Conservation (phyloP, 352 stramenopile species). For the Globisporangium acanthophoron region DNA sequence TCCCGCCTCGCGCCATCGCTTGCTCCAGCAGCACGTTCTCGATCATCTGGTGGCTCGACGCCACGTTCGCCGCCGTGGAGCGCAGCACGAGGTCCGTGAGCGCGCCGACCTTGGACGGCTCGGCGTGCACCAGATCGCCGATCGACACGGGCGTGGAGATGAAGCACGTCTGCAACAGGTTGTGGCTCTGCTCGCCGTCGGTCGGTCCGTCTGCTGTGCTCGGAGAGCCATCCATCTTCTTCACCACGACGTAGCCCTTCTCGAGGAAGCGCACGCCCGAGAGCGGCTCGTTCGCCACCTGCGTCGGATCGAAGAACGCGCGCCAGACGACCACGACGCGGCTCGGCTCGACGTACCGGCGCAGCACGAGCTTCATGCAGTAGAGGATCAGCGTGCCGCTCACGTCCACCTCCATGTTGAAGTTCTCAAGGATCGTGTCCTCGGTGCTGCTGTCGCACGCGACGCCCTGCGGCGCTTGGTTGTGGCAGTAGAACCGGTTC, state of each 20-base stretch:
- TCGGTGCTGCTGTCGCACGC: slow-evolving; percentile 16
- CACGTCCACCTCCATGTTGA: slow-evolving; percentile 48
- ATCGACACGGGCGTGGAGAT: slow-evolving; percentile 30
- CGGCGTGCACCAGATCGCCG: slow-evolving; percentile 1
- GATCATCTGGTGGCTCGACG: slow-evolving; percentile 42
- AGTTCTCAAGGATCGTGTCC: slow-evolving; percentile 57
- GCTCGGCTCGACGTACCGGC: slow-evolving; percentile 50
- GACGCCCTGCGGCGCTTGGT: slow-evolving; percentile 5
- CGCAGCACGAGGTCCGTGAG: slow-evolving; percentile 34
- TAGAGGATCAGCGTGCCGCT: slow-evolving; percentile 45
- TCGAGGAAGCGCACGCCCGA: slow-evolving; percentile 52
- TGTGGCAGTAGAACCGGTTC: slow-evolving; percentile 26
- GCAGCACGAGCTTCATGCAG: slow-evolving; percentile 54
- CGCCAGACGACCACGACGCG: slow-evolving; percentile 62
- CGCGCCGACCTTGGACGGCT: slow-evolving; percentile 25
- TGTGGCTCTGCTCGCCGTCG: slow-evolving; percentile 17
- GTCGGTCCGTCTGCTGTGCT: slow-evolving; percentile 2
- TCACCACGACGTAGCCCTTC: slow-evolving; percentile 54
- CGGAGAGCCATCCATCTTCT: slow-evolving; percentile 5
- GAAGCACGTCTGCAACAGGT: slow-evolving; percentile 39
- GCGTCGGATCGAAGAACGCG: slow-evolving; percentile 47
- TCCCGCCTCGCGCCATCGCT: slow-evolving; percentile 9
- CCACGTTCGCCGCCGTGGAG: slow-evolving; percentile 28
- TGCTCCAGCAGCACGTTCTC: slow-evolving; percentile 44
- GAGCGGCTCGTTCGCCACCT: slow-evolving; percentile 43